Evolutionary conservation across 1,284 basidiomycete species (phyloP).

Genomic region (Cerrena zonata): DNA sequence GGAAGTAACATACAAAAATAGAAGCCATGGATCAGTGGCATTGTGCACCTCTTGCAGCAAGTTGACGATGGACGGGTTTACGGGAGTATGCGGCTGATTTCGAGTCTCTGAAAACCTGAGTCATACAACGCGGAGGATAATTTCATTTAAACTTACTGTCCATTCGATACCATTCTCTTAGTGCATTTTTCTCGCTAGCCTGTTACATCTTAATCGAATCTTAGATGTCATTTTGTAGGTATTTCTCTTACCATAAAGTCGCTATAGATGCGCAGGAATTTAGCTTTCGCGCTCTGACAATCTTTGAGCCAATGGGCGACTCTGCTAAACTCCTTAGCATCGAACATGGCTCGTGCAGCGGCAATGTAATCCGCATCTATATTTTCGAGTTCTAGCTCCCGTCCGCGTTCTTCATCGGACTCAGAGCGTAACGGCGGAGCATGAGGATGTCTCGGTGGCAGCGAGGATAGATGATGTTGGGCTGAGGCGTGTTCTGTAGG

Average conservation of each 20-base stretch:
- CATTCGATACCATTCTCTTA: constrained; percentile 67
- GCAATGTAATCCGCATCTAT: constrained; percentile 65
- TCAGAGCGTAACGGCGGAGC: constrained; percentile 19
- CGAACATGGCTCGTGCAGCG: constrained; percentile 72
- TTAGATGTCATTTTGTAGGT: constrained; percentile 9
- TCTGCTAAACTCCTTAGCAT: constrained; percentile 76
- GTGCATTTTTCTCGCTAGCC: constrained; percentile 64
- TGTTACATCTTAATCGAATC: constrained; percentile 24
- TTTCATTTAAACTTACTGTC: constrained; percentile 46
- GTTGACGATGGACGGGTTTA: constrained; percentile 58
- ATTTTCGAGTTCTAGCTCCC: constrained; percentile 47
- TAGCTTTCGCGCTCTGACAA: constrained; percentile 65
- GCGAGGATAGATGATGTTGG: neutral
- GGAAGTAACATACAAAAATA: constrained; percentile 67
- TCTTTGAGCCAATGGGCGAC: constrained; percentile 61
- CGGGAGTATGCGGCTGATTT: constrained; percentile 64
- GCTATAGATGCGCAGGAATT: constrained; percentile 77
- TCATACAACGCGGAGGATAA: constrained; percentile 1
- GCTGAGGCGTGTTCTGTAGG: constrained; percentile 22
- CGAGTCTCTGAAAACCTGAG: constrained; percentile 52
- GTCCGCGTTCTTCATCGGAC: constrained; percentile 17
- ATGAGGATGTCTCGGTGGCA: constrained; percentile 20
- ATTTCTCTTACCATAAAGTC: constrained; percentile 69
- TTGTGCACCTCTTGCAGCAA: constrained; percentile 56
- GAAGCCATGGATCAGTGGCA: constrained; percentile 73